Evolutionary conservation across 257 asterid genomes (phyloP), one percentile per base, ranked within the genome.

Genomic region (Prunella vulgaris): DNA sequence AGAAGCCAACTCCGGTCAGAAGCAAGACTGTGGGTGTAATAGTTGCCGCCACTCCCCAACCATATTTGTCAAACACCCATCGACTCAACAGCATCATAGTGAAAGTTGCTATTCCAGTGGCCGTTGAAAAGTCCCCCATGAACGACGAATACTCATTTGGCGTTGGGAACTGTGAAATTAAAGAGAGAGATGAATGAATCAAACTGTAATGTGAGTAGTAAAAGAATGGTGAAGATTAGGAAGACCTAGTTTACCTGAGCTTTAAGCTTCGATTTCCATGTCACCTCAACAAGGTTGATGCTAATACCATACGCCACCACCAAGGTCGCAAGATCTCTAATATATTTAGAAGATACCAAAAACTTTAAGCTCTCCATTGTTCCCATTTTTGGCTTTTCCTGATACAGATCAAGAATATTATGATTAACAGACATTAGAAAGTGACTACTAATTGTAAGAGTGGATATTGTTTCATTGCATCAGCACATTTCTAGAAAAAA

Each of bases 261-360:
- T 81, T 93, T 93, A 80, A 91, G 99, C 85, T 94, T 94, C 1
- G 99, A 94, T 76, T 94, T 94, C 99, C 99, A 94, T 10, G 99
- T 94, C 61, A 94, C 99, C 83, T 94, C 99, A 0, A 94, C 99
- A 33, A 94, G 96, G 83, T 94, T 94, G 75, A 94, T 94, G 83
- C 98, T 91, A 38, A 94, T 91, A 44, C 99, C 99, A 32, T 94
- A 94, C 27, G 99, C 99, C 13, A 94, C 99, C 24, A 94, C 99
- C 81, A 94, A 81, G 58, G 96, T 86, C 5, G 99, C 99, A 3
- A 94, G 95, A 85, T 91, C 93, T 80, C 99, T 85, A 20, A 94
- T 88, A 54, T 94, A 94, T 79, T 69, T 87, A 8, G 90, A 84
- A 13, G 99, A 94, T 51, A 82, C 87, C 88, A 94, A 87, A 72